These are phyloP conservation scores for Myxozyma vanderwaltii DNA, from an alignment of 805 yeast genomes.

Conservation along the genomic window DNA sequence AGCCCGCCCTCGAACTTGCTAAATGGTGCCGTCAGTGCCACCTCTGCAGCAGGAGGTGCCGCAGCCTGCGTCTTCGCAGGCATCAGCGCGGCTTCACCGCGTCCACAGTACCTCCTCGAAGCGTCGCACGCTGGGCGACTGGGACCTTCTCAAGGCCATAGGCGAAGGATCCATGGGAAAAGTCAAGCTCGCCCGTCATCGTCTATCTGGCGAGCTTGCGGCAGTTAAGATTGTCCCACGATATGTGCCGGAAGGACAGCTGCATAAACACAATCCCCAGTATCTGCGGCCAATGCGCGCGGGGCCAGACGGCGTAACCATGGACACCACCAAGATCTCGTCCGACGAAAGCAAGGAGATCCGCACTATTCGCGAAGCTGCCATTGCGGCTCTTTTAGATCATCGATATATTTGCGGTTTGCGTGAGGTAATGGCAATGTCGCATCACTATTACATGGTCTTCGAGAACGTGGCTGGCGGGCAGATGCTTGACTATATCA, in stretches of 20 bases:
- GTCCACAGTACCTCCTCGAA: constrained; percentile 39
- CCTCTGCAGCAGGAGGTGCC: constrained; percentile 18
- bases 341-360: constrained; percentile 82
- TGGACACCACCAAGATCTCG: constrained; percentile 53
- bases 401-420: constrained; percentile 92
- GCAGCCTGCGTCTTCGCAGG: constrained; percentile 6
- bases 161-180: constrained; percentile 99
- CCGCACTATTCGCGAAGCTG: constrained; percentile 93
- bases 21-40: constrained; percentile 20
- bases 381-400: constrained; percentile 82
- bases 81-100: not conserved
- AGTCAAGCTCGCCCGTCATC: constrained; percentile 89
- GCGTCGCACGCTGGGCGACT: constrained; percentile 88
- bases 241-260: constrained; percentile 26
- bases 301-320: constrained; percentile 38
- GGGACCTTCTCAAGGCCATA: constrained; percentile 92
- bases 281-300: constrained; percentile 72
- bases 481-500: constrained; percentile 95
- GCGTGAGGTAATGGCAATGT: constrained; percentile 94
- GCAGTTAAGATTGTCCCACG: constrained; percentile 36
- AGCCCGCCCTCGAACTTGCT: not conserved
- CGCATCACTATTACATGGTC: constrained; percentile 93
- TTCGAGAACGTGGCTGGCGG: constrained; percentile 98
- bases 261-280: constrained; percentile 50
- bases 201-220: constrained; percentile 73